Evolutionary conservation across 1,139 yeast species (phyloP).

Genomic region (Taphrina wiesneri): DNA sequence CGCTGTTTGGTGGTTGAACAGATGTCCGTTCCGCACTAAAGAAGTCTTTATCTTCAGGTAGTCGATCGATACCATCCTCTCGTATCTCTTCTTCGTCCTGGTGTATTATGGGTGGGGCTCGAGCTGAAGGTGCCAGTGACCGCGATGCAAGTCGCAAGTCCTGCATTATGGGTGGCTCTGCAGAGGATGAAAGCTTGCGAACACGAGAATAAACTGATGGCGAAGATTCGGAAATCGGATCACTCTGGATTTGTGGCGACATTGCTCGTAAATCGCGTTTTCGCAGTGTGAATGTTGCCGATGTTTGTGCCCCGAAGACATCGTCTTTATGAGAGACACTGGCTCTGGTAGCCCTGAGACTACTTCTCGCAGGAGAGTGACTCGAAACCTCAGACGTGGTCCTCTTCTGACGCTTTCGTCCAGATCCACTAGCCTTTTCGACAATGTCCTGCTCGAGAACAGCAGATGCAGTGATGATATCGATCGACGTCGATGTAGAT

Average conservation of each 20-base stretch:
- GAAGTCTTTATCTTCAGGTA: not conserved
- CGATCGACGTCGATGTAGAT: not conserved
- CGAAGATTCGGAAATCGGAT: slow-evolving; percentile 22
- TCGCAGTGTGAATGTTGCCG: not conserved
- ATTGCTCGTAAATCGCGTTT: slow-evolving; percentile 2
- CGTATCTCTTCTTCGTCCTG: not conserved
- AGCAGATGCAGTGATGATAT: not conserved
- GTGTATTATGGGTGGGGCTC: not conserved
- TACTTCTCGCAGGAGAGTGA: not conserved
- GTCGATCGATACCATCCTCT: not conserved
- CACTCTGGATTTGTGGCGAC: slow-evolving; percentile 20
- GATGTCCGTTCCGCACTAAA: not conserved
- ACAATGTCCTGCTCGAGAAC: not conserved
- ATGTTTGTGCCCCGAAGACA: not conserved
- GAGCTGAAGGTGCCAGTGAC: not conserved
- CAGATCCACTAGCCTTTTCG: not conserved
- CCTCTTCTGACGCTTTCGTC: not conserved
- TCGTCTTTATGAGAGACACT: not conserved
- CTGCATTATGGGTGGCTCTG: slow-evolving; percentile 8
- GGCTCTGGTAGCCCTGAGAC: not conserved
- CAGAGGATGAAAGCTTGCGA: slow-evolving; percentile 5
- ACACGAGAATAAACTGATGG: slow-evolving; percentile 28
- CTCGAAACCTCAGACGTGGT: too few relatives aligned
- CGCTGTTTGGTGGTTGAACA: not conserved
- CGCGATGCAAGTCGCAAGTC: not conserved